Conservation (phyloP, 2,329 filamentous ascomycete genomes). For the Colletotrichum sp. region DNA sequence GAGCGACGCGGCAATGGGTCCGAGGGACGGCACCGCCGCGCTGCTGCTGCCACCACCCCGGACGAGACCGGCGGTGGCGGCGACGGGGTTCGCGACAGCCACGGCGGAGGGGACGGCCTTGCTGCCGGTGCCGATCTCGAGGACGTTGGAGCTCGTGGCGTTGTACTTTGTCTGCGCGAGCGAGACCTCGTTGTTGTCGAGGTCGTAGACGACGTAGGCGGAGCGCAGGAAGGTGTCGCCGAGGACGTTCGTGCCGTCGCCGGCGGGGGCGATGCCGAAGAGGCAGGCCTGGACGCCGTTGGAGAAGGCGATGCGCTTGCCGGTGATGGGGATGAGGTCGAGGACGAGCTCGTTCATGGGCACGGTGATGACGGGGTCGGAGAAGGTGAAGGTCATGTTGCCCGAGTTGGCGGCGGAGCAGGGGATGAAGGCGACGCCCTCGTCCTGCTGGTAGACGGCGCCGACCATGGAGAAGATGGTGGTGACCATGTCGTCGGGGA, state of each 20-base stretch:
- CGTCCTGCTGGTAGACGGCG: slow-evolving; percentile 59
- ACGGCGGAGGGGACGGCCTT: slow-evolving; percentile 60
- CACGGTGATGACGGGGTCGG: slow-evolving; percentile 57
- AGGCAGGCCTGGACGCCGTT: slow-evolving; percentile 64
- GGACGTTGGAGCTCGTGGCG: slow-evolving; percentile 51
- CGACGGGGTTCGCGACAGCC: slow-evolving; percentile 50
- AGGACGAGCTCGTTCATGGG: slow-evolving; percentile 65
- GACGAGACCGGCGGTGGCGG: slow-evolving; percentile 50
- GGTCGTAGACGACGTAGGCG: slow-evolving; percentile 78
- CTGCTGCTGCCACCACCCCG: slow-evolving; percentile 2
- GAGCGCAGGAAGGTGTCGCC: slow-evolving; percentile 79
- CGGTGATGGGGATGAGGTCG: slow-evolving; percentile 50
- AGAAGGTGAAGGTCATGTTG: slow-evolving; percentile 60
- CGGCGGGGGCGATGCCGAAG: slow-evolving; percentile 70
- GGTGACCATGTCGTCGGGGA: slow-evolving; percentile 60
- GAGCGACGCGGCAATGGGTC: slow-evolving; percentile 1
- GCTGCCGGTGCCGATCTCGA: slow-evolving; percentile 59
- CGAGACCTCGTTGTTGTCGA: slow-evolving; percentile 74
- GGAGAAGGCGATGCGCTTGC: slow-evolving; percentile 53
- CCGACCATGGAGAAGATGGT: slow-evolving; percentile 63
- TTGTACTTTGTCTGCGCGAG: slow-evolving; percentile 72
- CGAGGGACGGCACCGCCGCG: slow-evolving; percentile 5
- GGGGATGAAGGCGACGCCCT: slow-evolving; percentile 65
- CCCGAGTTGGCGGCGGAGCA: slow-evolving; percentile 53
- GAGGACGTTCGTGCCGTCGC: slow-evolving; percentile 61